Percentiles rank a stretch among this genome's conserved stretches.
These are phyloP conservation scores for Lentinula boryana DNA, from an alignment of 768 basidiomycete species.

Conservation along the genomic window DNA sequence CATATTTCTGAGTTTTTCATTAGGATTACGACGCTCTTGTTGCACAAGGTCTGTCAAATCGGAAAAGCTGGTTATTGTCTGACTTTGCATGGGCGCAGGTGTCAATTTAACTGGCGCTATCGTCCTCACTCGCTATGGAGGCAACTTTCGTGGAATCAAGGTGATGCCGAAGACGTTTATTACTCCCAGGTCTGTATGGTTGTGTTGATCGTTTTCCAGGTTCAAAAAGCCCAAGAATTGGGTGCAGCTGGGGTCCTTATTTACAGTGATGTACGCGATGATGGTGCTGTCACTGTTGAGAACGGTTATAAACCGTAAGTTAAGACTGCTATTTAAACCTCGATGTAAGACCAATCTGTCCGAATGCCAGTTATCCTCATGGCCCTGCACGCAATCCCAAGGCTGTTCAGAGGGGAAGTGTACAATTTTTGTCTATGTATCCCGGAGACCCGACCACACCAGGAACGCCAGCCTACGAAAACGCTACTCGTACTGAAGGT, in stretches of 20 bases:
- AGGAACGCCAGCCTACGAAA: slow-evolving; percentile 60
- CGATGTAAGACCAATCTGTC: not conserved
- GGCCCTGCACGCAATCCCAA: slow-evolving; percentile 61
- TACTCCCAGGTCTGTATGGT: slow-evolving; percentile 9
- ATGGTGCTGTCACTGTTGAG: slow-evolving; percentile 68
- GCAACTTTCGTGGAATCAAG: slow-evolving; percentile 81
- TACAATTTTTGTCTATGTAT: slow-evolving; percentile 53
- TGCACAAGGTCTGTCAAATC: slow-evolving; percentile 30
- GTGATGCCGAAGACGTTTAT: slow-evolving; percentile 23
- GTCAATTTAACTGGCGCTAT: slow-evolving; percentile 54
- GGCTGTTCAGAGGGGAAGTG: slow-evolving; percentile 65
- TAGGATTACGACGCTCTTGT: slow-evolving; percentile 59
- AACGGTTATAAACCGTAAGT: slow-evolving; percentile 41
- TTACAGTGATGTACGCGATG: slow-evolving; percentile 82
- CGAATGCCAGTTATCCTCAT: slow-evolving; percentile 36
- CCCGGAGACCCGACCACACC: slow-evolving; percentile 45
- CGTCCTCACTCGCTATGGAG: slow-evolving; percentile 67
- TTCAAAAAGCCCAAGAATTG: slow-evolving; percentile 78
- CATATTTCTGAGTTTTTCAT: not conserved
- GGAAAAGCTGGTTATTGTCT: not conserved
- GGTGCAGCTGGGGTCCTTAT: slow-evolving; percentile 78
- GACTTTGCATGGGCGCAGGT: slow-evolving; percentile 26
- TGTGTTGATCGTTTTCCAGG: slow-evolving; percentile 32
- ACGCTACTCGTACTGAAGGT: slow-evolving; percentile 47
- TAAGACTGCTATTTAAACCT: not conserved